Evolutionary conservation across 192 early-diverging fungal genomes (phyloP).

Genomic region (Funneliformis geosporum): DNA sequence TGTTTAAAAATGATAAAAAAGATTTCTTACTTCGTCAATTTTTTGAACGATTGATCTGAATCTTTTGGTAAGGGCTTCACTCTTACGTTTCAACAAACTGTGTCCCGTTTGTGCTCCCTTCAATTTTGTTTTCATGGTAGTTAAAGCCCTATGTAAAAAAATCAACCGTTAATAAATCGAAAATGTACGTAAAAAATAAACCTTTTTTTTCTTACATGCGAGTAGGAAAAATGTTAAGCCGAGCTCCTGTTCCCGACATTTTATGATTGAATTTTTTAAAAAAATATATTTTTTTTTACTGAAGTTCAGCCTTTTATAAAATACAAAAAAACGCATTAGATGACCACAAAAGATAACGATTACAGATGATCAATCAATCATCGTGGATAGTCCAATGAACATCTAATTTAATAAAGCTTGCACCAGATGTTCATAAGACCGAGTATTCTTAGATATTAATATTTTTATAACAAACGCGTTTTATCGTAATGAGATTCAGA

Average conservation of each 20-base stretch:
- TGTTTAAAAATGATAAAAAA: constrained; percentile 10
- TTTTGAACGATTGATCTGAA: constrained; percentile 94
- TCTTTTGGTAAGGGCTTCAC: constrained; percentile 92
- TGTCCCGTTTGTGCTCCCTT: constrained; percentile 99
- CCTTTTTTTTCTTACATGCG: constrained; percentile 8
- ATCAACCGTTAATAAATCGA: not conserved
- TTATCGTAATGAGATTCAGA: too few species aligned
- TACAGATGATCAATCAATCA: too few species aligned
- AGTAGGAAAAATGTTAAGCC: constrained; percentile 33
- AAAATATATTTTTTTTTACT: not conserved
- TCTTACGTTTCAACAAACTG: constrained; percentile 96
- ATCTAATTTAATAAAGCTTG: too few species aligned
- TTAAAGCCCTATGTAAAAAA: constrained; percentile 75
- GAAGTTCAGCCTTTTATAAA: not conserved
- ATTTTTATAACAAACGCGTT: too few species aligned
- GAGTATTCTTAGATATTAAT: too few species aligned
- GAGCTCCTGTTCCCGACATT: constrained; percentile 34
- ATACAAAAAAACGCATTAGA: not conserved
- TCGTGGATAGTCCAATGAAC: too few species aligned
- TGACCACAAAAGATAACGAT: too few species aligned
- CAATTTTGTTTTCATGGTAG: constrained; percentile 90
- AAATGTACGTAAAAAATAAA: not conserved
- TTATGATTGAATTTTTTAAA: not conserved
- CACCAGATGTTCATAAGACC: too few species aligned
- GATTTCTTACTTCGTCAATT: constrained; percentile 84